Conservation (phyloP, 1,284 basidiomycete genomes). For the Marasmius tenuissimus region DNA sequence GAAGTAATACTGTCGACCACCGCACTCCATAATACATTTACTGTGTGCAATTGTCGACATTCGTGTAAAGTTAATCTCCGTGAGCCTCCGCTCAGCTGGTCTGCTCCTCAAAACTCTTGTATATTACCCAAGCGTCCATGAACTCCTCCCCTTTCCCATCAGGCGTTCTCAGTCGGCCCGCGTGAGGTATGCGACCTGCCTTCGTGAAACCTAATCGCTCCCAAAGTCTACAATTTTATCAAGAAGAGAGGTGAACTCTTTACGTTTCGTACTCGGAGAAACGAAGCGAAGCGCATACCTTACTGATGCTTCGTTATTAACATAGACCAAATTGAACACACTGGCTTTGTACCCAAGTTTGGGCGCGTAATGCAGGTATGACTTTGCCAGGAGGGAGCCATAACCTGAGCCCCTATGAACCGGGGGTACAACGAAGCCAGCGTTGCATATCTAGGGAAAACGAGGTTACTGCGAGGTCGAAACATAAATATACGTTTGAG, state of each 20-base stretch:
- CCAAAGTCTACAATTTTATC: constrained; percentile 64
- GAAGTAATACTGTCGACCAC: neutral
- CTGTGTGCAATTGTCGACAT: neutral
- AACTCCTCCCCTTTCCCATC: constrained; percentile 80
- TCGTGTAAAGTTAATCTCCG: neutral
- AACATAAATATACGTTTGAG: constrained; percentile 2
- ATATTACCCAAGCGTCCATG: constrained; percentile 85
- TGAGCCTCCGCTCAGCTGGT: constrained; percentile 1
- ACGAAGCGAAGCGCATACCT: constrained; percentile 38
- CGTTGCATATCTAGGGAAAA: constrained; percentile 74
- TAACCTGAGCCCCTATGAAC: constrained; percentile 68
- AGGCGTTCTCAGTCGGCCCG: constrained; percentile 71
- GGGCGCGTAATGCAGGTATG: constrained; percentile 84
- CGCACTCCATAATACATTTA: neutral
- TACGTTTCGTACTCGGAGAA: constrained; percentile 3
- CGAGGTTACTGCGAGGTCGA: neutral
- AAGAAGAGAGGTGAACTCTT: neutral
- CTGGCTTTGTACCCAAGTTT: constrained; percentile 81
- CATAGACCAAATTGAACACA: constrained; percentile 94
- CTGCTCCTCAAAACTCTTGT: constrained; percentile 65
- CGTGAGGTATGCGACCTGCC: constrained; percentile 83
- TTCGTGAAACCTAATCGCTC: constrained; percentile 82
- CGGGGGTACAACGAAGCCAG: constrained; percentile 84
- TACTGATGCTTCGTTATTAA: constrained; percentile 74
- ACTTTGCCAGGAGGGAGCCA: constrained; percentile 74